phyloP scores from a whole-genome alignment of 495 filamentous ascomycete species.

The Hypoxylon fragiforme region DNA sequence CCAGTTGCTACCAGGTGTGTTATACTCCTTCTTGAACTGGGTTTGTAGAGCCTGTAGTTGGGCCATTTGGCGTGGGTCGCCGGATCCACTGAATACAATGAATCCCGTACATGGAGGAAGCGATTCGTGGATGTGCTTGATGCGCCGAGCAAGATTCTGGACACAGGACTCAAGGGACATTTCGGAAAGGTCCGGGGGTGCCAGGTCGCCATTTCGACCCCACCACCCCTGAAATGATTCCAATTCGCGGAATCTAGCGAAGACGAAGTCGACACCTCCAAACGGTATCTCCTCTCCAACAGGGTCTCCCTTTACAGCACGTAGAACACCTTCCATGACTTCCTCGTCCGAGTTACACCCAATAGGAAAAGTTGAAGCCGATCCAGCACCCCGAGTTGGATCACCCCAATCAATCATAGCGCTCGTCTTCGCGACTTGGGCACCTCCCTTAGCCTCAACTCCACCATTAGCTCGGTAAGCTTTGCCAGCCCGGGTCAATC shows the following conservation, averaged over 20 bases:
- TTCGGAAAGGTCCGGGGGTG: conserved; percentile 33
- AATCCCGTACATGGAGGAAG: conserved; percentile 84
- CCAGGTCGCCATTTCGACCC: conserved; percentile 57
- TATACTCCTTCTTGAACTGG: conserved; percentile 75
- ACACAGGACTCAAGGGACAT: conserved; percentile 57
- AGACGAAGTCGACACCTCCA: conserved; percentile 83
- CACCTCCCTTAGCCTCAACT: conserved; percentile 48
- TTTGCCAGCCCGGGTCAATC: conserved; percentile 63
- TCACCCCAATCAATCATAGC: conserved; percentile 90
- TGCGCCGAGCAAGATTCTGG: conserved; percentile 52
- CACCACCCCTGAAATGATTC: conserved; percentile 84
- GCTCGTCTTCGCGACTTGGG: conserved; percentile 63
- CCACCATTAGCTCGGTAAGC: conserved; percentile 57
- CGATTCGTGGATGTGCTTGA: conserved; percentile 70
- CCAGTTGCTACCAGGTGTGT: conserved; percentile 73
- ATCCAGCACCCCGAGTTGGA: conserved; percentile 71
- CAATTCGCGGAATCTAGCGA: conserved; percentile 83
- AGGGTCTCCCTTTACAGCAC: conserved; percentile 69
- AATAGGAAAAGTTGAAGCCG: conserved; percentile 70
- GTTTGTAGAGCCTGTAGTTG: conserved; percentile 73
- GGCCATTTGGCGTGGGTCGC: conserved; percentile 79
- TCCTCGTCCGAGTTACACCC: conserved; percentile 75
- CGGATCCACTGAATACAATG: conserved; percentile 85
- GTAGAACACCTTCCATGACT: conserved; percentile 69
- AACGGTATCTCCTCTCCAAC: conserved; percentile 63